Percentiles rank a stretch among this genome's conserved stretches.
phyloP scores from a whole-genome alignment of 495 filamentous ascomycete genomes.

The Penicillium verhagenii region DNA sequence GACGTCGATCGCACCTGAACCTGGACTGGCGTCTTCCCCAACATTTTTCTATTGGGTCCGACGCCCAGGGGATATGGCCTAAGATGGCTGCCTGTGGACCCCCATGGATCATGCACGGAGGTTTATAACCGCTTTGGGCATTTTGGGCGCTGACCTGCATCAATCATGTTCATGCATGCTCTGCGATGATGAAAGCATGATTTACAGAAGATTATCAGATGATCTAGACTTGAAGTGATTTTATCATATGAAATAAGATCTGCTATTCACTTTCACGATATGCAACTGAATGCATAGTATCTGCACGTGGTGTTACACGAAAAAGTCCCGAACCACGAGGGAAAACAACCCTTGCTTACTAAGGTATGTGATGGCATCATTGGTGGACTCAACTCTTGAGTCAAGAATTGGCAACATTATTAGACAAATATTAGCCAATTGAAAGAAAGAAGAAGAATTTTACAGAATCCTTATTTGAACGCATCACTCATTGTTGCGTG shows the following conservation, averaged over 20 bases:
- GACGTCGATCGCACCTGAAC: constrained; percentile 18
- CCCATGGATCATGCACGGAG: constrained; percentile 1
- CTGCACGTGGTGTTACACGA: neutral
- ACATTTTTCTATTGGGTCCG: neutral
- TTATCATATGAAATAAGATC: neutral
- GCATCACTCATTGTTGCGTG: no score
- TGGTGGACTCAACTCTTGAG: neutral
- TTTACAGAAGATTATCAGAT: neutral
- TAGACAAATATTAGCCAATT: no score
- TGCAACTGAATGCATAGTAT: no score
- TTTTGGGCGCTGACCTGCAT: neutral
- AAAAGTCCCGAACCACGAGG: neutral
- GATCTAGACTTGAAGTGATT: no score
- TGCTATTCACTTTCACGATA: no score
- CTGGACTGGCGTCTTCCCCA: neutral
- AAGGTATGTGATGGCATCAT: neutral
- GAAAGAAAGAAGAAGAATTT: no score
- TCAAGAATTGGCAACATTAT: no score
- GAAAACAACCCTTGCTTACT: neutral
- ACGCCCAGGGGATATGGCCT: neutral
- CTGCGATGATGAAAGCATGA: neutral
- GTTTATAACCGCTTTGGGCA: neutral
- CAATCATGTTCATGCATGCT: neutral
- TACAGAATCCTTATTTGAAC: no score
- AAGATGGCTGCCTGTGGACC: neutral